Percentiles rank a stretch among this genome's conserved stretches.
Evolutionary conservation across 139 green algal genomes (phyloP).

Genomic region (Prasinococcaceae sp.): DNA sequence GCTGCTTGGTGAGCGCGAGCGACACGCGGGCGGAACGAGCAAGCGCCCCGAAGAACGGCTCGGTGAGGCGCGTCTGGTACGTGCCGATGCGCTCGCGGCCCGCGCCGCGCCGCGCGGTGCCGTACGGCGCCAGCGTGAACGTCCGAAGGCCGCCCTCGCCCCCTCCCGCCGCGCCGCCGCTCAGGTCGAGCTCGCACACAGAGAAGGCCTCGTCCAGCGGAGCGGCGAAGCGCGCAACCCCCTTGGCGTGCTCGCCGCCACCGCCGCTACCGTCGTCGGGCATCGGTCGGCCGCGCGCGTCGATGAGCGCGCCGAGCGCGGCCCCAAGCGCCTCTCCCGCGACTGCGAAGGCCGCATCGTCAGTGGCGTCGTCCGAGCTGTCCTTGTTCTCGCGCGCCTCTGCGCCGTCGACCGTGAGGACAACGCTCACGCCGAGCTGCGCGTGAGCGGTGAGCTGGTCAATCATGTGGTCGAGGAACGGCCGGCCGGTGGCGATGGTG

Average conservation of each 20-base stretch:
- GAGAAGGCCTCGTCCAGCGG: conserved; percentile 56
- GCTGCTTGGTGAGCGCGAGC: conserved; percentile 53
- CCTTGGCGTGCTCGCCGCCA: not conserved
- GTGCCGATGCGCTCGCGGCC: conserved; percentile 56
- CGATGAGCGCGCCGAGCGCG: not conserved
- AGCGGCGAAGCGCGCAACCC: conserved; percentile 1
- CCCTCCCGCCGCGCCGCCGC: conserved; percentile 54
- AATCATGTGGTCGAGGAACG: conserved; percentile 96
- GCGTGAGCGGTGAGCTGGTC: conserved; percentile 37
- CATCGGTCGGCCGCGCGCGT: not conserved
- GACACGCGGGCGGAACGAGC: conserved; percentile 80
- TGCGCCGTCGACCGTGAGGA: conserved; percentile 8
- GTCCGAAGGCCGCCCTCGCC: conserved; percentile 61
- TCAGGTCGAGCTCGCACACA: conserved; percentile 47
- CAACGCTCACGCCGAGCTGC: conserved; percentile 36
- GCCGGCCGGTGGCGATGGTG: no score
- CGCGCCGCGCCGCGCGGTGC: not conserved
- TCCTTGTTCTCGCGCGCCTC: not conserved
- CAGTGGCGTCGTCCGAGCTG: not conserved
- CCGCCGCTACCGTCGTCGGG: not conserved
- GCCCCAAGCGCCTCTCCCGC: conserved; percentile 1
- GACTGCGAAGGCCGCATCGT: conserved; percentile 17
- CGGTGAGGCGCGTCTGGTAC: conserved; percentile 49
- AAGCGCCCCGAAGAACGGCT: conserved; percentile 83
- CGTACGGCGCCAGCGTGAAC: conserved; percentile 5